These are phyloP conservation scores for Xylariales sp. DNA, from an alignment of 2,329 filamentous ascomycete species.

Conservation along the genomic window DNA sequence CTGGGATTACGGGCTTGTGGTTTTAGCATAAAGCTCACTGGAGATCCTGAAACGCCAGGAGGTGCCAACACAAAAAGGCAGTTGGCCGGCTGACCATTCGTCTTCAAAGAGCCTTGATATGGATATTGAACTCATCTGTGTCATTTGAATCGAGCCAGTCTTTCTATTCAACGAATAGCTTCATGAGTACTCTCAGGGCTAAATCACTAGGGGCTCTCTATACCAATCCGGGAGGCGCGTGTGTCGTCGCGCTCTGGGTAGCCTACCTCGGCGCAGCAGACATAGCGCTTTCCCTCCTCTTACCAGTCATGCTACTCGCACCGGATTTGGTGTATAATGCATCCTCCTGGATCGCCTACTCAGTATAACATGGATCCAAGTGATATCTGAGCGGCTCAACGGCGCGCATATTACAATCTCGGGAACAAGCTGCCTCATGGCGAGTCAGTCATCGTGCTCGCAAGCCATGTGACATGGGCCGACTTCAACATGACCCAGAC, in stretches of 20 bases:
- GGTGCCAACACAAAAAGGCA: too few relatives aligned
- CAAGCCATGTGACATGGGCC: conserved; percentile 57
- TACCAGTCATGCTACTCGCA: conserved; percentile 41
- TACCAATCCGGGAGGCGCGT: conserved; percentile 37
- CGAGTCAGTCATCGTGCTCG: conserved; percentile 57
- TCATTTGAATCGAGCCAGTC: too few relatives aligned
- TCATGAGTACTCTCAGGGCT: too few relatives aligned
- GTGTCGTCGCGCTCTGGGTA: conserved; percentile 47
- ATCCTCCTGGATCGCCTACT: conserved; percentile 50
- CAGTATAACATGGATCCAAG: conserved; percentile 55
- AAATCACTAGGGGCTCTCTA: too few relatives aligned
- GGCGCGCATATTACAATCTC: conserved; percentile 48
- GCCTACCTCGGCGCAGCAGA: conserved; percentile 47
- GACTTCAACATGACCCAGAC: conserved; percentile 63
- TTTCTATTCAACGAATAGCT: too few relatives aligned
- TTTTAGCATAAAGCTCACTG: too few relatives aligned
- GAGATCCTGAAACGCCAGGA: too few relatives aligned
- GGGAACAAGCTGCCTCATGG: conserved; percentile 45
- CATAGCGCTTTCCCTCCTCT: conserved; percentile 42
- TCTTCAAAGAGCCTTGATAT: too few relatives aligned
- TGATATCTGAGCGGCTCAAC: conserved; percentile 51
- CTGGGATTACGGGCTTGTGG: too few relatives aligned
- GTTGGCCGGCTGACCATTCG: too few relatives aligned
- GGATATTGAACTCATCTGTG: too few relatives aligned
- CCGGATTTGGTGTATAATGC: conserved; percentile 48